phyloP scores from a whole-genome alignment of 768 basidiomycete genomes.

The Amylocystis lapponica region DNA sequence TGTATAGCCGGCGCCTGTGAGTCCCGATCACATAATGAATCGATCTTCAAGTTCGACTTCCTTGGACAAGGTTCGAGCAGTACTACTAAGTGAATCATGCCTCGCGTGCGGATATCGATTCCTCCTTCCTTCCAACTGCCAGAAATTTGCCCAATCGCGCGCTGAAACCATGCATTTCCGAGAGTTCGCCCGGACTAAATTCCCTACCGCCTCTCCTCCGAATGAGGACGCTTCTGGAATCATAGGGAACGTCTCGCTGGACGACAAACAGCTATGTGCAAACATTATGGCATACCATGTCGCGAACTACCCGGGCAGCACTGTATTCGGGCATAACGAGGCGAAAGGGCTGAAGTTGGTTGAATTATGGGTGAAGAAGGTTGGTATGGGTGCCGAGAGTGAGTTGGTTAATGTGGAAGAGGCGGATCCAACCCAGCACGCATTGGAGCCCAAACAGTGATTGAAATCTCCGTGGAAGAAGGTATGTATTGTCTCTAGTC shows the following conservation, averaged over 20 bases:
- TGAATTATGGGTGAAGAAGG: conserved; percentile 11
- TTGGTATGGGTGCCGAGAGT: neutral
- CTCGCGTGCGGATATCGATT: too few relatives aligned
- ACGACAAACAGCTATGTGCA: conserved; percentile 13
- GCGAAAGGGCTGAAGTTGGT: conserved; percentile 15
- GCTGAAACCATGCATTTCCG: too few relatives aligned
- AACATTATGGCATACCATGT: conserved; percentile 20
- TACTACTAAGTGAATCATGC: too few relatives aligned
- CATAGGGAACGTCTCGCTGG: conserved; percentile 16
- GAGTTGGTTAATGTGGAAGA: conserved; percentile 1
- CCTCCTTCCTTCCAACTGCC: too few relatives aligned
- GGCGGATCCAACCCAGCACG: too few relatives aligned
- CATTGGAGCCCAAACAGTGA: conserved; percentile 13
- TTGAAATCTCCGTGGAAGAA: conserved; percentile 16
- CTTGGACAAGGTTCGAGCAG: too few relatives aligned
- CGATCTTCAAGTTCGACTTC: too few relatives aligned
- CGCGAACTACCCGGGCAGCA: conserved; percentile 10
- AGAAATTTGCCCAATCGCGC: too few relatives aligned
- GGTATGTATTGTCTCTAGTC: conserved; percentile 10
- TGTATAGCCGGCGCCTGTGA: too few relatives aligned
- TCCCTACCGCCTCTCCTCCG: conserved; percentile 15
- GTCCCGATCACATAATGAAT: too few relatives aligned
- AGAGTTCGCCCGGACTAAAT: neutral
- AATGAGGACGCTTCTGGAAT: conserved; percentile 17
- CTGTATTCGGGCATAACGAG: conserved; percentile 15